These are phyloP conservation scores for Paralagenidium karlingii DNA, from an alignment of 352 stramenopile genomes.

Conservation along the genomic window DNA sequence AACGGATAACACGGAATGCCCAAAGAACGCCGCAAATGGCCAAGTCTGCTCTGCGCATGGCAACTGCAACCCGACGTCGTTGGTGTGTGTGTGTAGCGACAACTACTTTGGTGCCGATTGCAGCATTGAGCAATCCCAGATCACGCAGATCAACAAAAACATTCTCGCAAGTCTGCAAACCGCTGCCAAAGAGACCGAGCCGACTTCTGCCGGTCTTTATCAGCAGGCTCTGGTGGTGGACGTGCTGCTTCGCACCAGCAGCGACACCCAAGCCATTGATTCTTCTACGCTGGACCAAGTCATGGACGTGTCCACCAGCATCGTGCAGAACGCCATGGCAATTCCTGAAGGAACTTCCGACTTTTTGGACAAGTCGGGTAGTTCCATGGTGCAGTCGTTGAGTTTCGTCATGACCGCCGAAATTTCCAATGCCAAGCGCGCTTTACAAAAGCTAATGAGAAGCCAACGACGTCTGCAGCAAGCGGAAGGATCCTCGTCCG, in stretches of 20 bases:
- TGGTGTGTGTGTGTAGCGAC: constrained; percentile 15
- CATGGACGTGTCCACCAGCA: constrained; percentile 19
- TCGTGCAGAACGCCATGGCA: constrained; percentile 29
- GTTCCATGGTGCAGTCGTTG: too few species aligned
- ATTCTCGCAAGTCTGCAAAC: constrained; percentile 28
- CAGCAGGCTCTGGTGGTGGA: constrained; percentile 36
- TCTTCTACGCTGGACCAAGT: constrained; percentile 26
- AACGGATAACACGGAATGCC: constrained; percentile 1
- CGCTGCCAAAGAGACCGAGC: constrained; percentile 16
- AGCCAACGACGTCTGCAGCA: too few species aligned
- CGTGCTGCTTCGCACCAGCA: constrained; percentile 22
- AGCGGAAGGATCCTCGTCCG: too few species aligned
- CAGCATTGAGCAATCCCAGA: constrained; percentile 13
- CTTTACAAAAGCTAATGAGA: too few species aligned
- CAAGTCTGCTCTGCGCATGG: constrained; percentile 19
- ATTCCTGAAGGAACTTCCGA: too few species aligned
- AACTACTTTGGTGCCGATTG: constrained; percentile 33
- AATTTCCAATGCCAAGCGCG: too few species aligned
- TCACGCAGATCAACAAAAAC: constrained; percentile 21
- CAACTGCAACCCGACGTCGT: constrained; percentile 12
- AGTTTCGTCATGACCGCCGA: too few species aligned
- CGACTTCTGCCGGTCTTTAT: constrained; percentile 24
- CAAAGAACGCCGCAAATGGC: not conserved
- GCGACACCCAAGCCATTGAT: too few species aligned
- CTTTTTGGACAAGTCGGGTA: too few species aligned